These are phyloP conservation scores for Talaromyces atroroseus DNA, from an alignment of 2,329 filamentous ascomycete species.

Conservation along the genomic window DNA sequence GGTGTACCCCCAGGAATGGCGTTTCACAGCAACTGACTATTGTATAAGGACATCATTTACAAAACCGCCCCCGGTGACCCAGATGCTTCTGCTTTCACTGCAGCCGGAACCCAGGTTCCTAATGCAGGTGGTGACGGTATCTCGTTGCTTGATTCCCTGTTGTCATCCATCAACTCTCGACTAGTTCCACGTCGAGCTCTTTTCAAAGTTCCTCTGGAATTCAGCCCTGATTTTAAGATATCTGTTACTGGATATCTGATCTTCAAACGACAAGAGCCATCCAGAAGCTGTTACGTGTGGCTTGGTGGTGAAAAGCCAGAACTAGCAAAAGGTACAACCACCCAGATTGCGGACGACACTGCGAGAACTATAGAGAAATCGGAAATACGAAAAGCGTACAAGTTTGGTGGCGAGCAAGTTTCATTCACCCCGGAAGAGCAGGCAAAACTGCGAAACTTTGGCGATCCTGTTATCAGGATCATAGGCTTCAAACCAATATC, in stretches of 20 bases:
- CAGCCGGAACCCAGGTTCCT: slow-evolving; percentile 48
- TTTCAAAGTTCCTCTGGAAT: slow-evolving; percentile 82
- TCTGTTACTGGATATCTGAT: slow-evolving; percentile 91
- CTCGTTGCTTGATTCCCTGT: slow-evolving; percentile 68
- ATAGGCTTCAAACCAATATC: slow-evolving; percentile 87
- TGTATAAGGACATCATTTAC: slow-evolving; percentile 77
- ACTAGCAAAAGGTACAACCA: slow-evolving; percentile 69
- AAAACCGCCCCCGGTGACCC: slow-evolving; percentile 64
- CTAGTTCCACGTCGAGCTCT: slow-evolving; percentile 77
- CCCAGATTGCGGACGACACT: slow-evolving; percentile 70
- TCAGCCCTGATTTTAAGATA: slow-evolving; percentile 77
- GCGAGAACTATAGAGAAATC: slow-evolving; percentile 69
- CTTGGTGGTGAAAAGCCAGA: slow-evolving; percentile 79
- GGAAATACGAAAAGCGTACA: slow-evolving; percentile 88
- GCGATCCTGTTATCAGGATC: slow-evolving; percentile 74
- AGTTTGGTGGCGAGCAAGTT: slow-evolving; percentile 87
- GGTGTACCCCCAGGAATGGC: background rate
- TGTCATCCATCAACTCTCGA: slow-evolving; percentile 86
- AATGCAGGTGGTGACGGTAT: slow-evolving; percentile 64
- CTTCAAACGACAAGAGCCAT: slow-evolving; percentile 75
- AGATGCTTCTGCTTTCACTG: slow-evolving; percentile 56
- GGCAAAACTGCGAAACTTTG: slow-evolving; percentile 70
- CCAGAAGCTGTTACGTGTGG: slow-evolving; percentile 81
- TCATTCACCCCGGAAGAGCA: slow-evolving; percentile 82
- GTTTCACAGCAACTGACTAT: slow-evolving; percentile 19